Base-by-base conservation (phyloP, 768 basidiomycete species). In the Tricholoma terreum region DNA sequence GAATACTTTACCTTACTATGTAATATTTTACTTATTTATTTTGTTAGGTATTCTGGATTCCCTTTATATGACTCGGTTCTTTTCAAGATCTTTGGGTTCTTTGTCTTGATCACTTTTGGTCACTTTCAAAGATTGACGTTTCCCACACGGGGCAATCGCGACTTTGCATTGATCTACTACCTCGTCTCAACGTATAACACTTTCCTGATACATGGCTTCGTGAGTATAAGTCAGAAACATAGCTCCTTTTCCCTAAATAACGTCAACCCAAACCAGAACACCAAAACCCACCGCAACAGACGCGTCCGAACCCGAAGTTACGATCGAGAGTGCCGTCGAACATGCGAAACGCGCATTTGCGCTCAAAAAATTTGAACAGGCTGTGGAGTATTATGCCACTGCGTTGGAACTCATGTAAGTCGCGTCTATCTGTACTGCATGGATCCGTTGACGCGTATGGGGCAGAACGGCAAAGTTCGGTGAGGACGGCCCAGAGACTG, bases 271-370 rank as follows among this genome's bases (percentile, higher is more conserved):
- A 46, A 27, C 14, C 46, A 49, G 46, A 31, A 31, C 4, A 6
- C 27, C 17, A 31, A 30, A n/a, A 8, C 22, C 46, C n/a, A 15
- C 46, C 9, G 46, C 24, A 43, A 38, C 54, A 24, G 61, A 64
- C 62, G 58, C 61, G 50, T 15, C 65, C 27, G 63, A 58, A 21
- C 46, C 66, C 21, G 72, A 76, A 50, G 62, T 69, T 51, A 74
- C 75, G 15, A 63, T 88, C 56, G 85, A 87, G 63, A 81, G 74
- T 48, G 77, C 80, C 9, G 75, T 93, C 55, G 90, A 91, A 67
- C 87, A 85, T 59, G 92, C 87, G 1, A 90, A 89, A 78, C 90
- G 91, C 77, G 91, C 92, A 1, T 91, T 92, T 72, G 92, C 93
- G 27, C 83, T 94, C 67, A 83, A 80, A 68, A 90, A 92, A 71